Evolutionary conservation across 305 asterid genomes (phyloP).

Genomic region (Stenogyne calaminthoides): DNA sequence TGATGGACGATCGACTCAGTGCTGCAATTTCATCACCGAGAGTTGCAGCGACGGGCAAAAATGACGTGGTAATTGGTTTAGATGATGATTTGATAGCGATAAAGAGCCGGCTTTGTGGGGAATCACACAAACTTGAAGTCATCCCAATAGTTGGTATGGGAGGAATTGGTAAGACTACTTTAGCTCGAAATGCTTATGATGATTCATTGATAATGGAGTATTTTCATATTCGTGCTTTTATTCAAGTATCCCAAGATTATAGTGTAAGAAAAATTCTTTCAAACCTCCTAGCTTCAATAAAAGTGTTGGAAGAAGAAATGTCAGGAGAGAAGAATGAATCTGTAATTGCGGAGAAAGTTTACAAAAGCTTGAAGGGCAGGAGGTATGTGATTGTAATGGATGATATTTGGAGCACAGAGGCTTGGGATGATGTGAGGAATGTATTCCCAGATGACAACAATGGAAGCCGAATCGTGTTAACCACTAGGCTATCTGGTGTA

Average conservation of each 20-base stretch:
- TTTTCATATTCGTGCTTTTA: slow-evolving; percentile 14
- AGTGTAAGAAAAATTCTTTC: not conserved
- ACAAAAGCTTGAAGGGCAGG: not conserved
- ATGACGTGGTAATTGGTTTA: slow-evolving; percentile 1
- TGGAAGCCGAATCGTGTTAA: no score
- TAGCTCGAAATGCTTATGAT: slow-evolving; percentile 4
- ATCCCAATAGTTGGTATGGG: slow-evolving; percentile 14
- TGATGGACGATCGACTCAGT: not conserved
- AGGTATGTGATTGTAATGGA: no score
- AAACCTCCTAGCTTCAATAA: not conserved
- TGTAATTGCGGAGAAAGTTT: not conserved
- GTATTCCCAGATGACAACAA: no score
- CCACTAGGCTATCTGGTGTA: no score
- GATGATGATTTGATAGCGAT: not conserved
- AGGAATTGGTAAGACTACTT: slow-evolving; percentile 21
- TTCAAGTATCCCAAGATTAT: not conserved
- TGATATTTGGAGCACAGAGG: no score
- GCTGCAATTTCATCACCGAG: not conserved
- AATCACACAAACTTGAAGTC: not conserved
- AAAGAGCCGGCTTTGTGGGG: not conserved
- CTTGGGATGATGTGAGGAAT: no score
- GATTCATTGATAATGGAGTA: not conserved
- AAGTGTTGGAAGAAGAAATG: not conserved
- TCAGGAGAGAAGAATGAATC: not conserved
- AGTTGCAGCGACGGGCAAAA: not conserved